Conservation (phyloP, 306 rosid species). For the Dalbergia oliveri region DNA sequence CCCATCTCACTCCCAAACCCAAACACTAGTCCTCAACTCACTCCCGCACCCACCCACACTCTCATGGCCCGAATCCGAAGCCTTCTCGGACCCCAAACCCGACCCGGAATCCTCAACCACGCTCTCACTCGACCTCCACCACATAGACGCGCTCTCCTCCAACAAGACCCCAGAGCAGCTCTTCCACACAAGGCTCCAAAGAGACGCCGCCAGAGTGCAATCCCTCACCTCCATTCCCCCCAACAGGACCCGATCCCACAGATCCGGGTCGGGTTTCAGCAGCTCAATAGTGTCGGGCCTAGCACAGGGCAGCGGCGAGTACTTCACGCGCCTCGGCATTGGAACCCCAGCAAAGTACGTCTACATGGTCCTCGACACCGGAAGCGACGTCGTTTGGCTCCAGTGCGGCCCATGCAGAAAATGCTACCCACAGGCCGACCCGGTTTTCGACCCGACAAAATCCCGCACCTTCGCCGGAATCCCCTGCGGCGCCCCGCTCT, state of each 20-base stretch:
- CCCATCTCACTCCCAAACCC: conserved; percentile 54
- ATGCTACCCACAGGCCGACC: conserved; percentile 87
- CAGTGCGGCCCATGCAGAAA: conserved; percentile 87
- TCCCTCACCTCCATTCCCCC: conserved; percentile 36
- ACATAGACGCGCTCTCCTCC: conserved; percentile 66
- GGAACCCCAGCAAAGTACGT: conserved; percentile 82
- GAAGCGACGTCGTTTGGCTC: conserved; percentile 93
- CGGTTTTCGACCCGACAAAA: conserved; percentile 73
- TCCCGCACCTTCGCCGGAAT: conserved; percentile 64
- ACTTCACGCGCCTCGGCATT: conserved; percentile 92
- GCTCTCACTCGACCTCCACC: conserved; percentile 65
- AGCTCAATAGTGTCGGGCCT: conserved; percentile 90
- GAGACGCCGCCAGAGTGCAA: conserved; percentile 71
- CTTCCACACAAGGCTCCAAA: conserved; percentile 69
- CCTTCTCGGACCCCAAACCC: conserved; percentile 14
- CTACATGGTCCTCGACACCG: conserved; percentile 91
- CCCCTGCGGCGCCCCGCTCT: conserved; percentile 74
- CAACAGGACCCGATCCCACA: conserved; percentile 25
- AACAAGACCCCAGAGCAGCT: conserved; percentile 70
- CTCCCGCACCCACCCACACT: conserved; percentile 63
- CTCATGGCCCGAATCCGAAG: conserved; percentile 57
- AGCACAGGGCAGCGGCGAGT: conserved; percentile 91
- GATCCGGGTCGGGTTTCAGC: conserved; percentile 57
- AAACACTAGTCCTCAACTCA: conserved; percentile 52
- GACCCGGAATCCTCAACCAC: conserved; percentile 33